Percentiles rank a stretch among this genome's conserved stretches.
phyloP scores from a whole-genome alignment of 805 yeast genomes.

The Barnettozyma siamensis region DNA sequence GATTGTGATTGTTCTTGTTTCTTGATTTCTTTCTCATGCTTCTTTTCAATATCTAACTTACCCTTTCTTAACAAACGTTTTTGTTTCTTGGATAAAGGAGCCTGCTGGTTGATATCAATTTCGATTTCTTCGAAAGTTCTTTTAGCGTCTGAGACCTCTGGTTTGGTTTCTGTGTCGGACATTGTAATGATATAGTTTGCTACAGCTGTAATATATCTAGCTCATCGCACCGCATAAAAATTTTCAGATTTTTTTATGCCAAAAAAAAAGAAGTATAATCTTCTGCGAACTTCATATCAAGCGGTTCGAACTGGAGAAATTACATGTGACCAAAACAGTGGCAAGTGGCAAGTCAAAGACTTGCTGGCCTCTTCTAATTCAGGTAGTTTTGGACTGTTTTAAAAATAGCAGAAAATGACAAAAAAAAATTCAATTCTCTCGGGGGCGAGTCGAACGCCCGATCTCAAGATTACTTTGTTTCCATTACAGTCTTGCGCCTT shows the following conservation, averaged over 20 bases:
- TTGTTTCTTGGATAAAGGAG: conserved; percentile 89
- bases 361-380: too few relatives aligned
- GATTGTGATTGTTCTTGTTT: conserved; percentile 16
- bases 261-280: too few relatives aligned
- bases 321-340: too few relatives aligned
- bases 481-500: conserved; percentile 35
- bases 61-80: conserved; percentile 80
- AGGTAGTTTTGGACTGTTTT: too few relatives aligned
- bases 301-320: too few relatives aligned
- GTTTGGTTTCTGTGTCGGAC: conserved; percentile 8
- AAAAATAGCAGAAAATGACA: too few relatives aligned
- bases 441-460: conserved; percentile 37
- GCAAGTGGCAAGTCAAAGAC: too few relatives aligned
- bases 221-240: conserved; percentile 8
- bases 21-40: conserved; percentile 36
- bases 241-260: neutral
- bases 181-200: neutral
- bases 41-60: conserved; percentile 53
- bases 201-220: too few relatives aligned
- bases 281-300: too few relatives aligned
- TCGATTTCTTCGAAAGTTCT: conserved; percentile 41
- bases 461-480: conserved; percentile 29
- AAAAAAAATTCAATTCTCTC: conserved; percentile 25
- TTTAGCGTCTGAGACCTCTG: conserved; percentile 10
- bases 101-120: conserved; percentile 61